Evolutionary conservation across 768 basidiomycete genomes (phyloP).

Genomic region (Russula sp.): DNA sequence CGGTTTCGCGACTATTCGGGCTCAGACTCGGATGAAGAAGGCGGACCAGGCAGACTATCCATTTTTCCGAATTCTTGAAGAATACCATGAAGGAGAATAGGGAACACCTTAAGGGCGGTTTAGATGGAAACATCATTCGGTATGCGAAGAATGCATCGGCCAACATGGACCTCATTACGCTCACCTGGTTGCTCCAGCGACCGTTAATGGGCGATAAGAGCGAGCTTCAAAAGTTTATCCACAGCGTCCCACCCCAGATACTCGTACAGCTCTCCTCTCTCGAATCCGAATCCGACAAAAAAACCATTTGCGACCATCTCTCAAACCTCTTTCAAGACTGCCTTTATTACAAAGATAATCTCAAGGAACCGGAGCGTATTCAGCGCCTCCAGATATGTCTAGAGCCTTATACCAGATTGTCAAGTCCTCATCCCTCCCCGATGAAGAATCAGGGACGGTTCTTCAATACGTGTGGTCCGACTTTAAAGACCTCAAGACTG

Average conservation of each 20-base stretch:
- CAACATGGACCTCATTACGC: neutral
- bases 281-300: neutral
- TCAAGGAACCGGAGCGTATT: neutral
- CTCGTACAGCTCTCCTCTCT: neutral
- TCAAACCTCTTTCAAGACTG: neutral
- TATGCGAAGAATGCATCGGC: neutral
- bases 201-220: neutral
- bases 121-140: neutral
- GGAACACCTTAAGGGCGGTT: neutral
- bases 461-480: neutral
- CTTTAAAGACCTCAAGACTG: neutral
- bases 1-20: neutral
- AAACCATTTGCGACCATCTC: neutral
- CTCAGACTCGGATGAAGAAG: neutral
- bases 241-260: neutral
- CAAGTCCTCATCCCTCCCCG: neutral
- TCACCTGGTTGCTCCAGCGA: constrained; percentile 5
- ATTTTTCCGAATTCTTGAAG: neutral
- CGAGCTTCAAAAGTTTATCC: neutral
- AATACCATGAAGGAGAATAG: neutral
- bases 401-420: neutral
- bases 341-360: neutral
- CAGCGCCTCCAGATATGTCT: neutral
- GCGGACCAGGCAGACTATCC: neutral
- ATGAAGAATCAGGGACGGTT: neutral